A percentile compares a stretch with the other conserved stretches of the same genome.
Evolutionary conservation across 108 stramenopile genomes (phyloP).

Genomic region (Aurantiochytrium sp.): DNA sequence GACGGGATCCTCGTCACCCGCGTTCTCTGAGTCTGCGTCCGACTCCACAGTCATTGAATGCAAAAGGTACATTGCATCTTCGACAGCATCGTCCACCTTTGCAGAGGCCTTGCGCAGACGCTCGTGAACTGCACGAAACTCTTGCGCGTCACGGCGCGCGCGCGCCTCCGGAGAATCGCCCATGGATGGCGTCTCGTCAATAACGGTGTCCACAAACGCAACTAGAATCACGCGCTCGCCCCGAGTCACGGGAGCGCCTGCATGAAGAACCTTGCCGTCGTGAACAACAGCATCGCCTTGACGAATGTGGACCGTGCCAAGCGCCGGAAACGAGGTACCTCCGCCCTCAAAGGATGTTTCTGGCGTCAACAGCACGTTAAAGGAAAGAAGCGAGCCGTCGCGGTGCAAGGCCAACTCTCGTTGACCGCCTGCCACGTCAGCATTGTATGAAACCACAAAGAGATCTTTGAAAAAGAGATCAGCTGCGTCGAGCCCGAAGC

Average conservation of each 20-base stretch:
- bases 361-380: neutral
- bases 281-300: neutral
- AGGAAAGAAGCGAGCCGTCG: neutral
- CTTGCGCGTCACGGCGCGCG: neutral
- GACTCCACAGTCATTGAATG: neutral
- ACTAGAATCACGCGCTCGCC: neutral
- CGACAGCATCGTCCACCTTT: neutral
- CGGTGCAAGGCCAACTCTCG: neutral
- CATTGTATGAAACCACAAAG: neutral
- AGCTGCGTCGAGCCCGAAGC: neutral
- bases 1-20: too few relatives aligned
- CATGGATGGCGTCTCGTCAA: neutral
- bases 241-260: neutral
- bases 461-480: slow-evolving; percentile 8
- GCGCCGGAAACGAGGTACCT: neutral
- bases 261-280: neutral
- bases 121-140: neutral
- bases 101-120: neutral
- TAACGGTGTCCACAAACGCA: neutral
- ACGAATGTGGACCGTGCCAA: neutral
- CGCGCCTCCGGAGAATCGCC: neutral
- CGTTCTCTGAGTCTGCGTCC: too few relatives aligned
- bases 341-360: neutral
- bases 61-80: neutral
- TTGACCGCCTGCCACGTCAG: neutral